Base-by-base conservation (phyloP, 1,284 basidiomycete genomes). In the Boletus sp. region DNA sequence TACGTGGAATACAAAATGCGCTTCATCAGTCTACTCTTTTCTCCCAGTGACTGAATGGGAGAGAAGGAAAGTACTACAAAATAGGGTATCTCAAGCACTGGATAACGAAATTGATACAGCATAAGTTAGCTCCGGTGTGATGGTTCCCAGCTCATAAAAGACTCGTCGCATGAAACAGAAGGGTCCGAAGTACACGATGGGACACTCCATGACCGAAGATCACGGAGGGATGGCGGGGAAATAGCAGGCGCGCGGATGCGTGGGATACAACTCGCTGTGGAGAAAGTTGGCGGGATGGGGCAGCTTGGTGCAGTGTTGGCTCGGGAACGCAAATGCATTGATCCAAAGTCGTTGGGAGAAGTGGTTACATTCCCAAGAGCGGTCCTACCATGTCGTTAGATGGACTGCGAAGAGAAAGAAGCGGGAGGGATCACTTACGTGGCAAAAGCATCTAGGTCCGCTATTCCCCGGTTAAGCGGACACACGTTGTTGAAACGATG, bases 371-470 rank as follows among this genome's bases (percentile, higher is more conserved):
- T 78, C 33, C 75, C 75, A 46, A 80, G 70, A 31, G 73, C 72
- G 42, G 69, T 70, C 35, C 78, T 78, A 57, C 24, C 39, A 46
- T 33, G 42, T 51, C 33, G 42, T 64, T 39, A 62, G 51, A 52
- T 52, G 12, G 33, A 33, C 27, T 11, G 16, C 20, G 2, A 51
- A 42, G 33, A 33, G 35, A 15, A 37, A 47, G 7, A 20, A 22
- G 12, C 9, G 3, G 1, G n/a, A 41, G 29, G 35, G 16, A n/a
- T 31, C 22, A 74, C 84, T 66, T 68, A 87, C 85, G 78, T 82
- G 16, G 81, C 77, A 58, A 83, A 80, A 36, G 73, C 69, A 65
- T 87, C 86, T 18, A 88, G 70, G 35, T 86, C 82, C 36, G 76
- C 65, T 53, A 88, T 80, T 47, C 77, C 78, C 59, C 80, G 79